Evolutionary conservation across 140 eudicot genomes (phyloP).

Genomic region (Senecio squalidus): DNA sequence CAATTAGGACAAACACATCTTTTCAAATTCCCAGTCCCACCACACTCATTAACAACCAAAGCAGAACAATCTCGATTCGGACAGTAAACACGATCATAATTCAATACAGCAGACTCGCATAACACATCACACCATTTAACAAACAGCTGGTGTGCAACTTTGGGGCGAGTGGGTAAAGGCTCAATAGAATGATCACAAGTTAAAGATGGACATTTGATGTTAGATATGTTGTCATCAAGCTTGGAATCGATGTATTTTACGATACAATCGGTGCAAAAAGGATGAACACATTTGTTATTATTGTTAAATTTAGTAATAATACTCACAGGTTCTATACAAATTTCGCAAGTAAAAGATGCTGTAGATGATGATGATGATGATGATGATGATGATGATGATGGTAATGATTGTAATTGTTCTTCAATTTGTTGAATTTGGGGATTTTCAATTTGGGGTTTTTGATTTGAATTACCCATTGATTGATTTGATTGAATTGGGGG

Average conservation of each 20-base stretch:
- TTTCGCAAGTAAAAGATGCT: constrained; percentile 67
- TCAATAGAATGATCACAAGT: constrained; percentile 40
- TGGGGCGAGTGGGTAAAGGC: constrained; percentile 30
- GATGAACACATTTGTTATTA: constrained; percentile 39
- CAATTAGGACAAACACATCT: constrained; percentile 56
- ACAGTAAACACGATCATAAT: constrained; percentile 52
- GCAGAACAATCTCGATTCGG: constrained; percentile 60
- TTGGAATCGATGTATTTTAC: constrained; percentile 51
- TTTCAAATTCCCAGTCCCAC: constrained; percentile 42
- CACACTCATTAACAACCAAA: constrained; percentile 68
- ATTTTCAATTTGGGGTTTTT: constrained; percentile 28
- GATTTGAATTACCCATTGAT: constrained; percentile 51
- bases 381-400: constrained; percentile 14
- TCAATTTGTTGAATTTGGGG: constrained; percentile 7
- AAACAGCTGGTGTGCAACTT: constrained; percentile 41
- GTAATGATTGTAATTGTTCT: constrained; percentile 19
- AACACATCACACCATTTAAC: constrained; percentile 72
- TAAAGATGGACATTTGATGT: constrained; percentile 48
- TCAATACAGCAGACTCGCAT: constrained; percentile 39
- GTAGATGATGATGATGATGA: no score
- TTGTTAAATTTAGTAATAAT: constrained; percentile 29
- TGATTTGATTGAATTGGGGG: no score
- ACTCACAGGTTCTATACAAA: constrained; percentile 57
- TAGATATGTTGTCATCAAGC: constrained; percentile 45
- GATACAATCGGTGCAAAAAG: constrained; percentile 61